These are phyloP conservation scores for Metschnikowia baotianmanensis DNA, from an alignment of 805 yeast genomes.

Conservation along the genomic window DNA sequence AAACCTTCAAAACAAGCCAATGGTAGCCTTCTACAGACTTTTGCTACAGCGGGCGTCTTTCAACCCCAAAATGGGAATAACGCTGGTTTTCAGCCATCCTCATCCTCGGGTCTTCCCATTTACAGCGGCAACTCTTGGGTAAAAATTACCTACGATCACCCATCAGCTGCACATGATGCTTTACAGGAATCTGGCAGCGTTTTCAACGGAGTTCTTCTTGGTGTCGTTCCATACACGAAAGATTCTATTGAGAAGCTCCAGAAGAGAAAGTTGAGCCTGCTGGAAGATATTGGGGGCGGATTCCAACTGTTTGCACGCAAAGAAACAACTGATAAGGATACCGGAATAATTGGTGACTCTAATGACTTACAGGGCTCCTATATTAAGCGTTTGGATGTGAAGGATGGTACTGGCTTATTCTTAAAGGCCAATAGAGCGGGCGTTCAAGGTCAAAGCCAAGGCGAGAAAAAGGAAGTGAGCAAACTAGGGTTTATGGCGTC, in stretches of 20 bases:
- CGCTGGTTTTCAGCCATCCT: no score
- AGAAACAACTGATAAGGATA: slow-evolving; percentile 12
- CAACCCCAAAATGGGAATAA: no score
- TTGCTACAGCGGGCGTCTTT: slow-evolving; percentile 17
- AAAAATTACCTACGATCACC: slow-evolving; percentile 77
- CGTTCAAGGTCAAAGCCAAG: slow-evolving; percentile 19
- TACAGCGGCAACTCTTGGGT: slow-evolving; percentile 89
- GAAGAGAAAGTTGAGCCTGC: slow-evolving; percentile 39
- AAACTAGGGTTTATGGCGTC: slow-evolving; percentile 36
- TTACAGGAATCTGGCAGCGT: slow-evolving; percentile 76
- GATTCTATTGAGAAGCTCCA: slow-evolving; percentile 58
- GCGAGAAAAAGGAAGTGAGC: slow-evolving; percentile 23
- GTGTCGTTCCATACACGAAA: slow-evolving; percentile 65
- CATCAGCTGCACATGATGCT: slow-evolving; percentile 77
- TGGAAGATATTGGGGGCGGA: slow-evolving; percentile 49
- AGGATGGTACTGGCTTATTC: slow-evolving; percentile 40
- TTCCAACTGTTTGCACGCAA: slow-evolving; percentile 11
- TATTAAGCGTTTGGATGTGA: slow-evolving; percentile 34
- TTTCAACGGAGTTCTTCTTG: slow-evolving; percentile 65
- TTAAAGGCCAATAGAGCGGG: slow-evolving; percentile 24
- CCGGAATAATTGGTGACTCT: slow-evolving; percentile 13
- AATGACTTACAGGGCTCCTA: slow-evolving; percentile 22
- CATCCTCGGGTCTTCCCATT: slow-evolving; percentile 47
- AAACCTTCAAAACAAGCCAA: slow-evolving; percentile 8
- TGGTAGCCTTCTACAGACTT: slow-evolving; percentile 7